Conservation (phyloP, 1,139 yeast genomes). For the Candida sp. region DNA sequence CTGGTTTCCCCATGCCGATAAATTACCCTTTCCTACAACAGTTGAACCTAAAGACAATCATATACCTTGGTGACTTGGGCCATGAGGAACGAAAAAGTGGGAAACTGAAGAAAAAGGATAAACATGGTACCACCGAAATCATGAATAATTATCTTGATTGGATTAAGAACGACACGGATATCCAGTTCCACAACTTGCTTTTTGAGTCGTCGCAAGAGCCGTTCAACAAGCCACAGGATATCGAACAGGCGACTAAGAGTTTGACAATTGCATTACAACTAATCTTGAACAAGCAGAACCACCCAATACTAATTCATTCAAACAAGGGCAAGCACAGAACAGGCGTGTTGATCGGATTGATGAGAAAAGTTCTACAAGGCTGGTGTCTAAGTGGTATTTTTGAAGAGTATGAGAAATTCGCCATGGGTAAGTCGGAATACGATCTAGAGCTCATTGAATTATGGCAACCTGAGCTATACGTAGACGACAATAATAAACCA, state of each 20-base stretch:
- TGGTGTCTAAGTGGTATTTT: constrained; percentile 95
- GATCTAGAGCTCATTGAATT: constrained; percentile 71
- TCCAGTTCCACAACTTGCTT: constrained; percentile 62
- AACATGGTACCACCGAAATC: constrained; percentile 42
- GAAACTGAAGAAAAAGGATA: constrained; percentile 20
- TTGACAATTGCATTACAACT: constrained; percentile 66
- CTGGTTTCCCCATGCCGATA: constrained; percentile 92
- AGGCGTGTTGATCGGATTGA: constrained; percentile 88
- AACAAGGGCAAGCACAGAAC: constrained; percentile 96
- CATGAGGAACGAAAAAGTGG: constrained; percentile 44
- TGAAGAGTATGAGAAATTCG: constrained; percentile 92
- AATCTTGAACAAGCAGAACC: constrained; percentile 70
- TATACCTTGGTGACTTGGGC: constrained; percentile 78
- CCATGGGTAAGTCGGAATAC: constrained; percentile 91
- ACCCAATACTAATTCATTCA: constrained; percentile 88
- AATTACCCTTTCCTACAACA: constrained; percentile 81
- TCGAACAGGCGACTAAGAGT: constrained; percentile 45
- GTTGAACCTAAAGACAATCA: constrained; percentile 74
- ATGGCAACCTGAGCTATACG: constrained; percentile 51
- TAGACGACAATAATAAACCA: constrained; percentile 35
- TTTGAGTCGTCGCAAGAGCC: constrained; percentile 82
- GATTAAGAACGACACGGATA: constrained; percentile 55
- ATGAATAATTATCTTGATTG: constrained; percentile 61
- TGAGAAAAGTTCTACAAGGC: constrained; percentile 85
- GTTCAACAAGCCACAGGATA: constrained; percentile 55